Conservation (phyloP, 2,329 filamentous ascomycete species). For the Penicillium crustosum region DNA sequence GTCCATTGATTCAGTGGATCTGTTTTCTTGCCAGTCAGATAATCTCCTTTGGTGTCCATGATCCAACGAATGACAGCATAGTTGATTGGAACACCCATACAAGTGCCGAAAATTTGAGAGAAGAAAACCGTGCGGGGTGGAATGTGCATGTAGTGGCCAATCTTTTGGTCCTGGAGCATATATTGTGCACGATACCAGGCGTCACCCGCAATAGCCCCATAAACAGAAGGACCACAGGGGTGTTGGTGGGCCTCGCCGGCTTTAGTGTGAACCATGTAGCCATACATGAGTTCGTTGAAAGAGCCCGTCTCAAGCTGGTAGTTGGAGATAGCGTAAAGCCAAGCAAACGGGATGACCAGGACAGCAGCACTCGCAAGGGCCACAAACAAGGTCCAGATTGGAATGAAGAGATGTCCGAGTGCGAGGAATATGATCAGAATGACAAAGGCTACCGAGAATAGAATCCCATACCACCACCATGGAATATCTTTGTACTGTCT, state of each 20-base stretch:
- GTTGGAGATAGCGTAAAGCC: constrained; percentile 62
- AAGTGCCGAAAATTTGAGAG: constrained; percentile 59
- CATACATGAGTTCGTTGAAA: constrained; percentile 61
- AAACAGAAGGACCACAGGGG: constrained; percentile 58
- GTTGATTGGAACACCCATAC: constrained; percentile 61
- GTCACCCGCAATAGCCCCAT: constrained; percentile 60
- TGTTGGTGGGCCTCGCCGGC: constrained; percentile 53
- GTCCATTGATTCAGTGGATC: constrained; percentile 64
- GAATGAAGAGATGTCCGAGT: constrained; percentile 57
- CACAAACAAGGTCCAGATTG: constrained; percentile 61
- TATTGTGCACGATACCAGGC: constrained; percentile 61
- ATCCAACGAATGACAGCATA: constrained; percentile 63
- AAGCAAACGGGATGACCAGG: constrained; percentile 58
- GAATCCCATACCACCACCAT: constrained; percentile 56
- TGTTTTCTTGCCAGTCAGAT: constrained; percentile 50
- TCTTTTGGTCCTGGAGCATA: constrained; percentile 63
- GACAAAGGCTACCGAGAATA: constrained; percentile 53
- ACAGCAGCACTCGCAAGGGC: constrained; percentile 56
- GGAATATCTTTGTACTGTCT: constrained; percentile 60
- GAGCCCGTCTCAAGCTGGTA: constrained; percentile 56
- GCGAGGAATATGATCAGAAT: constrained; percentile 54
- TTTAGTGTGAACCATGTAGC: constrained; percentile 56
- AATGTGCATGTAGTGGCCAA: constrained; percentile 65
- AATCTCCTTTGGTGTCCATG: constrained; percentile 57
- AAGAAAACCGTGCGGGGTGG: constrained; percentile 61